Evolutionary conservation across 495 filamentous ascomycete species (phyloP).

Genomic region (Aspergillus mulundensis): DNA sequence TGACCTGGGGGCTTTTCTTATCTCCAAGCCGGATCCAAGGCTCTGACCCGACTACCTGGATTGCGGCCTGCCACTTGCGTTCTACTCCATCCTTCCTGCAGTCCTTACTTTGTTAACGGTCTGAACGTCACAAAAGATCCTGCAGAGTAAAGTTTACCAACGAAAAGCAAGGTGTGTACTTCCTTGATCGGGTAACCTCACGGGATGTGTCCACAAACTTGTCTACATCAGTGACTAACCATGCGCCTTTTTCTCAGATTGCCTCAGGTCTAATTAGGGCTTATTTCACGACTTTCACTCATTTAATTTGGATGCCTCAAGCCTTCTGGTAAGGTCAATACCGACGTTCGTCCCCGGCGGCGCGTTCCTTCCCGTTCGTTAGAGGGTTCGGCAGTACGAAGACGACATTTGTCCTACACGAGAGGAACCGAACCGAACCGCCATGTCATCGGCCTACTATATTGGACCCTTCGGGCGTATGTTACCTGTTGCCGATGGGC

Average conservation of each 20-base stretch:
- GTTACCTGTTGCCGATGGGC: conserved; percentile 35
- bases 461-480: conserved; percentile 49
- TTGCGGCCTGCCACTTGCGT: neutral
- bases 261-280: neutral
- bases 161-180: neutral
- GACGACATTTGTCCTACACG: neutral
- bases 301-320: neutral
- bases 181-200: neutral
- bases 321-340: neutral
- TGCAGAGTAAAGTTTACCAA: neutral
- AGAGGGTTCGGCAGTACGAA: neutral
- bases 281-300: neutral
- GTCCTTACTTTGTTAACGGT: neutral
- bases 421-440: neutral
- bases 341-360: neutral
- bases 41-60: neutral
- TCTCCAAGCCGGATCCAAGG: neutral
- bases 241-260: neutral
- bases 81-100: neutral
- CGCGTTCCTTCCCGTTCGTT: neutral
- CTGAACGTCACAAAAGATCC: neutral
- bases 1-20: neutral
- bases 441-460: conserved; percentile 42
- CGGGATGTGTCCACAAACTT: neutral
- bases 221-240: neutral